These are phyloP conservation scores for Quercus rubra DNA, from an alignment of 306 rosid species.

Conservation along the genomic window DNA sequence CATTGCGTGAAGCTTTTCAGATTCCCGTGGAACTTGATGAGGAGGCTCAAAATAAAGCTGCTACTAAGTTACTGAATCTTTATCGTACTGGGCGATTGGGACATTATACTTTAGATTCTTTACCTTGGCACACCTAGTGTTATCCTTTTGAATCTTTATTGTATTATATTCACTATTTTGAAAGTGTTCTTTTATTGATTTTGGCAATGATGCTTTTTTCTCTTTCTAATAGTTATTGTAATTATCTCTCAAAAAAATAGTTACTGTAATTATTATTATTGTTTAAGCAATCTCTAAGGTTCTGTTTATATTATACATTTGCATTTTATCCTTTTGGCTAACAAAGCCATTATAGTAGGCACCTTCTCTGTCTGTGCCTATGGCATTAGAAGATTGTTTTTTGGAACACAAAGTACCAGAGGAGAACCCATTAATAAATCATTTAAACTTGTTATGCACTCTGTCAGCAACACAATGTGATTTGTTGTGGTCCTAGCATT, in stretches of 20 bases:
- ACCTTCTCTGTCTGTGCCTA: too few relatives aligned
- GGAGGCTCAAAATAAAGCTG: constrained; percentile 43
- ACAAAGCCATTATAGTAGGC: too few relatives aligned
- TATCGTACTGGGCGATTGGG: constrained; percentile 83
- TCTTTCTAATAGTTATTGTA: not conserved
- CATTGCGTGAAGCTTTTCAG: constrained; percentile 49
- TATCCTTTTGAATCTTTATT: not conserved
- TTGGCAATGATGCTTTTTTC: not conserved
- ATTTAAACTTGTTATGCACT: too few relatives aligned
- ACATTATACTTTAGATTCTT: constrained; percentile 56
- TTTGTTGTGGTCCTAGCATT: too few relatives aligned
- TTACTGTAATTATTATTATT: not conserved
- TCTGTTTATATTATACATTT: not conserved
- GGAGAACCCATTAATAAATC: too few relatives aligned
- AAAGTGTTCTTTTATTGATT: not conserved
- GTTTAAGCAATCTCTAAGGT: not conserved
- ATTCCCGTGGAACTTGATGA: constrained; percentile 37
- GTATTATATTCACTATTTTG: not conserved
- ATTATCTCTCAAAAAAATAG: not conserved
- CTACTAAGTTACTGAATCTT: constrained; percentile 65
- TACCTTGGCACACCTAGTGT: constrained; percentile 21
- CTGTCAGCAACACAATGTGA: too few relatives aligned
- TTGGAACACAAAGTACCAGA: too few relatives aligned
- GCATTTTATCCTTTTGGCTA: too few relatives aligned
- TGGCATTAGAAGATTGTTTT: too few relatives aligned